Evolutionary conservation across 352 stramenopile species (phyloP).

Genomic region (Phytophthora hibernalis): DNA sequence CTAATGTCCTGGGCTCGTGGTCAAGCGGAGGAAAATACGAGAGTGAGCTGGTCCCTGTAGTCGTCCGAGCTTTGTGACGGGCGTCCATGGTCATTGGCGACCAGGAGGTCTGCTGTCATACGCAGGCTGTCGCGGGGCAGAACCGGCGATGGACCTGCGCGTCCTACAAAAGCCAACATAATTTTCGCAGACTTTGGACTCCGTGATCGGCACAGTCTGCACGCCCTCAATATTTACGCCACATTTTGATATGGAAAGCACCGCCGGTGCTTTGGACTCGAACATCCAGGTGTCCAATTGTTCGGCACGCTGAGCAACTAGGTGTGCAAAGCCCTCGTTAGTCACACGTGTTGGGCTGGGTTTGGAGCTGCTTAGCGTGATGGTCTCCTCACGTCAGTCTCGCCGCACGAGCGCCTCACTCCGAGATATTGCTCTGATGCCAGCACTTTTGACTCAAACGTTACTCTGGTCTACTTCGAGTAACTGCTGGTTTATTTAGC

Average conservation of each 20-base stretch:
- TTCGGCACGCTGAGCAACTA: conserved; percentile 23
- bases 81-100: background rate
- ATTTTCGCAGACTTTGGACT: conserved; percentile 24
- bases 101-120: conserved; percentile 29
- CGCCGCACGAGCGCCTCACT: too few relatives aligned
- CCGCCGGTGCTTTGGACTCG: background rate
- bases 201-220: conserved; percentile 21
- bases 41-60: conserved; percentile 19
- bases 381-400: too few relatives aligned
- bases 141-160: background rate
- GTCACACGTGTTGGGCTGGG: too few relatives aligned
- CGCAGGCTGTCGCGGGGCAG: background rate
- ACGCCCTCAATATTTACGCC: background rate
- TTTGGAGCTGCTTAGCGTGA: too few relatives aligned
- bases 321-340: too few relatives aligned
- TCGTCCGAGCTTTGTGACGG: conserved; percentile 31
- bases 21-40: conserved; percentile 17
- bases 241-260: conserved; percentile 28
- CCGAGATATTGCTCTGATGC: too few relatives aligned
- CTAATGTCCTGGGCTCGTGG: conserved; percentile 12
- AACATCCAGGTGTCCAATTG: conserved; percentile 36
- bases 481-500: too few relatives aligned
- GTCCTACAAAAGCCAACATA: conserved; percentile 29
- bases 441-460: too few relatives aligned
- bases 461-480: too few relatives aligned